Conservation (phyloP, 148 eudicot genomes). For the Beta vulgaris region DNA sequence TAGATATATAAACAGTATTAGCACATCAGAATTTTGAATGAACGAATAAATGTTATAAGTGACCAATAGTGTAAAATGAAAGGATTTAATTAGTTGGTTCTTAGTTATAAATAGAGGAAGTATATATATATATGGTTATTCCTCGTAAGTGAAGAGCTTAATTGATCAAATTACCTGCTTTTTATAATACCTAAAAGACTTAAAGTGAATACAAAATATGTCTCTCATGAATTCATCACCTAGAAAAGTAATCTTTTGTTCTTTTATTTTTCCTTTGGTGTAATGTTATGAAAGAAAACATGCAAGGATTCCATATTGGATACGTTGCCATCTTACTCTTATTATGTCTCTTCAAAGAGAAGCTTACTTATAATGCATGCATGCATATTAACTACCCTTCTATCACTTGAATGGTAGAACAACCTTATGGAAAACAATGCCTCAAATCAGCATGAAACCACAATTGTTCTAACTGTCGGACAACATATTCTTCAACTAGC, state of each 20-base stretch:
- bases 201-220: too few species aligned
- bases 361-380: neutral
- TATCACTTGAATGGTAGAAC: neutral
- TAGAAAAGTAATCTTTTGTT: neutral
- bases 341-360: slow-evolving; percentile 2
- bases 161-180: too few species aligned
- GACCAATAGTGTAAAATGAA: too few species aligned
- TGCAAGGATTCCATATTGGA: neutral
- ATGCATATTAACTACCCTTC: neutral
- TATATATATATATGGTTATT: too few species aligned
- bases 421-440: neutral
- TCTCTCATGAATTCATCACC: neutral
- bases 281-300: neutral
- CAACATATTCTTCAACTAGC: neutral
- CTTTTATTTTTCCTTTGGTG: neutral
- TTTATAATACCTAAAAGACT: too few species aligned
- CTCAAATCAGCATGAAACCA: neutral
- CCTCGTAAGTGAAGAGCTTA: too few species aligned
- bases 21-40: too few species aligned
- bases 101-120: too few species aligned
- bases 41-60: too few species aligned
- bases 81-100: too few species aligned
- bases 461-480: slow-evolving; percentile 7
- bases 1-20: too few species aligned
- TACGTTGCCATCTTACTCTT: neutral